Evolutionary conservation across 2,329 filamentous ascomycete species (phyloP).

Genomic region (Xylaria sp.): DNA sequence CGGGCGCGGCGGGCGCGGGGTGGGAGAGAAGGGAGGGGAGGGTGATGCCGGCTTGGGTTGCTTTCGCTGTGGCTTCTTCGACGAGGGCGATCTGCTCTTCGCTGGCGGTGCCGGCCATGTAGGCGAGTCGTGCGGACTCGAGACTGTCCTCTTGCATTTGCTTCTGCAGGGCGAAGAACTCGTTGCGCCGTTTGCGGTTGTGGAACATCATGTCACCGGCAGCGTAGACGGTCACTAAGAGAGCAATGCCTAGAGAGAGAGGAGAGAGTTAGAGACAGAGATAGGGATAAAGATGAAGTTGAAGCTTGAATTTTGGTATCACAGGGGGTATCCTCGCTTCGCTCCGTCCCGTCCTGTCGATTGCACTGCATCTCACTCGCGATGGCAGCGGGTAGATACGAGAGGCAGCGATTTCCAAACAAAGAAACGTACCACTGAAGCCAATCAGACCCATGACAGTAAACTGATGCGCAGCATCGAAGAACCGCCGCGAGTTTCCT

Average conservation of each 20-base stretch:
- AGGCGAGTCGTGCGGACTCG: conserved; percentile 53
- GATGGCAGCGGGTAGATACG: background rate
- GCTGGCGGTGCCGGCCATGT: conserved; percentile 53
- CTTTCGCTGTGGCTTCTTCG: conserved; percentile 50
- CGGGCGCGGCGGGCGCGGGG: conserved; percentile 30
- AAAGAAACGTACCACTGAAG: conserved; percentile 46
- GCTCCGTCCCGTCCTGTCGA: background rate
- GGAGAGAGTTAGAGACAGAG: background rate
- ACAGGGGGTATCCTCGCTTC: no score
- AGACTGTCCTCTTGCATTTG: conserved; percentile 50
- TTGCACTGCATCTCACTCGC: no score
- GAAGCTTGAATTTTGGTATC: no score
- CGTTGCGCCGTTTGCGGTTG: conserved; percentile 54
- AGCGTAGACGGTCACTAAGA: conserved; percentile 53
- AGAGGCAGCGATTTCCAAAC: background rate
- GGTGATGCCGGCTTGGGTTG: conserved; percentile 41
- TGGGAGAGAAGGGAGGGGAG: conserved; percentile 48
- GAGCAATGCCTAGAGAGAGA: conserved; percentile 42
- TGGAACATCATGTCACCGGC: conserved; percentile 57
- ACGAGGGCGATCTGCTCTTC: conserved; percentile 52
- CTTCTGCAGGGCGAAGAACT: conserved; percentile 53
- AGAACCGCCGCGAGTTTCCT: conserved; percentile 42
- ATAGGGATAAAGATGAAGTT: no score
- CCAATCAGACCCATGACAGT: conserved; percentile 51
- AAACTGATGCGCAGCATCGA: conserved; percentile 52